Base-by-base conservation (phyloP, 2,329 filamentous ascomycete species). In the Stagonosporopsis chrysanthemi region DNA sequence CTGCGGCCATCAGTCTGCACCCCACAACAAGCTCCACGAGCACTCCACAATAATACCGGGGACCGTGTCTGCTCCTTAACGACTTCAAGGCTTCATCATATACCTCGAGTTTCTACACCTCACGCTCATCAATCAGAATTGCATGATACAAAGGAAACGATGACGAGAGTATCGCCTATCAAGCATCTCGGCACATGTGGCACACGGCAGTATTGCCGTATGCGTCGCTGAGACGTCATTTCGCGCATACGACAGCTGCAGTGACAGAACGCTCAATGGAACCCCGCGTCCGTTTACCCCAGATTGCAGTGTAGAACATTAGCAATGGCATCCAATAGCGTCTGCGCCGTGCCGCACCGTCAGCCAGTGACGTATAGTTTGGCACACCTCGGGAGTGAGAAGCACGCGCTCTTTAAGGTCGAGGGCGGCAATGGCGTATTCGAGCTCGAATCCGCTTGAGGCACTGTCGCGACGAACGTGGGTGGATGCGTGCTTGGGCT, bases 211-310 rank as follows among this genome's bases (percentile, higher is more conserved):
- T 43, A 22, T 17, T 38, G 17, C 53, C 41, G 35, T 19, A 31
- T 46, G 36, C 38, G 47, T 52, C 23, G 15, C 9, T 12, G 22
- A 41, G 53, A 56, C 47, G 47, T 56, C 53, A 56, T 56, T 28
- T 52, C 22, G 42, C 42, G 42, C 42, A 42, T 23, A 47, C 31
- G 42, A 47, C 35, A 52, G 53, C 47, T 52, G 44, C 52, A 50
- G 52, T 56, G 41, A 56, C 40, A 45, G 46, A 46, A 56, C 42
- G 23, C 23, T 46, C 47, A 43, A 46, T 42, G 38, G 15, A 43
- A 52, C 47, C 53, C 53, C 47, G 47, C 53, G 53, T 51, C 52
- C 43, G 12, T 52, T 42, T 47, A 52, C 47, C 47, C 53, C 53
- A 33, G 42, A 56, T 5, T 6, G 15, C 41, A 47, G 28, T n/a